Percentiles rank a stretch among this genome's conserved stretches.
phyloP scores from a whole-genome alignment of 176 grass and related monocot genomes.

The Rhynchospora breviuscula region DNA sequence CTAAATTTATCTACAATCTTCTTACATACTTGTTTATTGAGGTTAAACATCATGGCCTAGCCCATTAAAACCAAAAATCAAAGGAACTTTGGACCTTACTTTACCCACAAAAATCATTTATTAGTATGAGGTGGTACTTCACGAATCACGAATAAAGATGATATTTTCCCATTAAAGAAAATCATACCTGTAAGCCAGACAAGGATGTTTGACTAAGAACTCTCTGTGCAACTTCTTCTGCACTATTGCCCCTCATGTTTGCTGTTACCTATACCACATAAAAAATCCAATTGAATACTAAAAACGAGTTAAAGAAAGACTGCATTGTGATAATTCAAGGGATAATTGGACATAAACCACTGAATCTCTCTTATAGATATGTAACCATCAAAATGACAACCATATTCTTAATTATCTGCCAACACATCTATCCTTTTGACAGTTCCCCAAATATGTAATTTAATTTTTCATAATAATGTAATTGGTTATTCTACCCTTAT shows the following conservation, averaged over 20 bases:
- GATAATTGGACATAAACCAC: not conserved
- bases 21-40: not conserved
- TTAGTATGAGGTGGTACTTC: not conserved
- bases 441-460: not conserved
- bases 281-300: conserved; percentile 13
- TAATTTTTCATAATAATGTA: not conserved
- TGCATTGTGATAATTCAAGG: not conserved
- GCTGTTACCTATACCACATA: conserved; percentile 71
- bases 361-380: not conserved
- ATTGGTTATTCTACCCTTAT: not conserved
- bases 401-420: not conserved
- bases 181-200: conserved; percentile 74
- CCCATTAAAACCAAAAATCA: not conserved
- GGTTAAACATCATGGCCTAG: not conserved
- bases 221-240: conserved; percentile 83
- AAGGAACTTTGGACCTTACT: not conserved
- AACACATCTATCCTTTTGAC: not conserved
- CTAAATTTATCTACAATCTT: not conserved
- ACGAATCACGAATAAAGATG: not conserved
- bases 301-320: not conserved
- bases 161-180: not conserved
- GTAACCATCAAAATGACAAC: not conserved
- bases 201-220: conserved; percentile 73
- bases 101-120: not conserved
- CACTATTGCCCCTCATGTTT: conserved; percentile 91